Conservation (phyloP, 169 alveolate genomes). For the Miamiensis avidus region DNA sequence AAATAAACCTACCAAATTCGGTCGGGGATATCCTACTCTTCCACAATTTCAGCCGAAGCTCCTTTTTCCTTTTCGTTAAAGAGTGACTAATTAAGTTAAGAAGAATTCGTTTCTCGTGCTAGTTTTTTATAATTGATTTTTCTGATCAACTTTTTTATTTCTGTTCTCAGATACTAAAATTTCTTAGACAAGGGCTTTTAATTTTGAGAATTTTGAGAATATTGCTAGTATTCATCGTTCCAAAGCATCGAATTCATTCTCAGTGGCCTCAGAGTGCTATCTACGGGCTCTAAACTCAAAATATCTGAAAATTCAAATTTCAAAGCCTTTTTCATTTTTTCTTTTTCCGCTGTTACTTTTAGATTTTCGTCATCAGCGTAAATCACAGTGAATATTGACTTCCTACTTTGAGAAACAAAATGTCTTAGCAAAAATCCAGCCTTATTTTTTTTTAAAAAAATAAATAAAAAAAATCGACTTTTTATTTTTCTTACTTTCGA, state of each 20-base stretch:
- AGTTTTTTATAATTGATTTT: conserved; percentile 35
- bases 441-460: not conserved
- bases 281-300: conserved; percentile 38
- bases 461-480: no score
- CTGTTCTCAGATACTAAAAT: conserved; percentile 30
- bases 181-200: not conserved
- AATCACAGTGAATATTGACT: conserved; percentile 10
- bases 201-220: not conserved
- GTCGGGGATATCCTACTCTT: conserved; percentile 18
- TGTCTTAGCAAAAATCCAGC: conserved; percentile 14
- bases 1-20: conserved; percentile 25
- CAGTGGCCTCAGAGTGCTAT: conserved; percentile 24
- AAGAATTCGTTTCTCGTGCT: conserved; percentile 34
- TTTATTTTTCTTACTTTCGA: not conserved
- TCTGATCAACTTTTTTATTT: conserved; percentile 17
- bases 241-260: conserved; percentile 35
- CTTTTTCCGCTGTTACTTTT: conserved; percentile 31
- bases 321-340: conserved; percentile 15
- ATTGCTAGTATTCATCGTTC: not conserved
- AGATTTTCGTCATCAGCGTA: conserved; percentile 29
- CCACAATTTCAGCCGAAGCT: conserved; percentile 7
- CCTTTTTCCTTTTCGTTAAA: not conserved
- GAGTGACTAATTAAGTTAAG: conserved; percentile 14
- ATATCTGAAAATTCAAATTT: conserved; percentile 36
- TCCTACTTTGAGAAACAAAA: conserved; percentile 21